phyloP scores from a whole-genome alignment of 106 monocot species.

The Dioscorea dumetorum region DNA sequence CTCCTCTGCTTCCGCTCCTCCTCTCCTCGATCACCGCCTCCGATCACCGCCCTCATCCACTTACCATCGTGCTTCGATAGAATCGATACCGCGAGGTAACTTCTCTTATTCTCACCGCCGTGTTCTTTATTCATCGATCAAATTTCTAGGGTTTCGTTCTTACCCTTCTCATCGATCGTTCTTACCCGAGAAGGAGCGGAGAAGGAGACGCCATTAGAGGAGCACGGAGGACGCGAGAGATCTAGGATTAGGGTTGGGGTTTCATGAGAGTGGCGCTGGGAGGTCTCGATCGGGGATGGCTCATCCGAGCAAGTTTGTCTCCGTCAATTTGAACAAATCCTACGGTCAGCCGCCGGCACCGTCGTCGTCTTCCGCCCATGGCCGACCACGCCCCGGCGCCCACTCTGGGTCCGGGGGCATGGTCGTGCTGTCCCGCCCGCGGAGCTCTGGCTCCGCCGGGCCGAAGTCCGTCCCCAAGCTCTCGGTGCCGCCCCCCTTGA shows the following conservation, averaged over 20 bases:
- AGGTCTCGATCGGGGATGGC: conserved; percentile 39
- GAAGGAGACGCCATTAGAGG: no score
- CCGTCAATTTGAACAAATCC: conserved; percentile 89
- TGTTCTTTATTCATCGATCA: neutral
- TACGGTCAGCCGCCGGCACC: conserved; percentile 38
- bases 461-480: conserved; percentile 43
- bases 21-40: neutral
- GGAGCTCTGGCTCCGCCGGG: conserved; percentile 28
- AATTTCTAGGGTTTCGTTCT: neutral
- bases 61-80: neutral
- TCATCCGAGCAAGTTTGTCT: conserved; percentile 74
- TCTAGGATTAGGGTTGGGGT: neutral
- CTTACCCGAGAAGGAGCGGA: no score
- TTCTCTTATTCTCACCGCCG: neutral
- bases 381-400: conserved; percentile 8
- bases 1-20: neutral
- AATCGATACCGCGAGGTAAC: neutral
- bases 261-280: neutral
- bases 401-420: conserved; percentile 55
- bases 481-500: conserved; percentile 84
- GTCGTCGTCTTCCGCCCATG: conserved; percentile 8
- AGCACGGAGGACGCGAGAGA: neutral
- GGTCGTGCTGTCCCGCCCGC: conserved; percentile 70
- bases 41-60: neutral
- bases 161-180: neutral